Evolutionary conservation across 129 eudicot species (phyloP).

Genomic region (sunflower (Helianthus annuus)): HanXRQr2.0-SUNRISE NC_035439.2:144205925-144206424

Average conservation of each 20-base stretch:
- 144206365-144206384: not conserved
- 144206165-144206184: constrained; percentile 31
- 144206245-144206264: constrained; percentile 39
- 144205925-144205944: constrained; percentile 76
- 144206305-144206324: constrained; percentile 39
- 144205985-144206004: constrained; percentile 42
- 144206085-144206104: constrained; percentile 67
- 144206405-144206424: constrained; percentile 6
- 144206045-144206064: constrained; percentile 53
- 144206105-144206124: constrained; percentile 56
- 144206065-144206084: constrained; percentile 81
- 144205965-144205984: constrained; percentile 80
- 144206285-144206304: constrained; percentile 42
- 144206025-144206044: constrained; percentile 58
- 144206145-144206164: constrained; percentile 44
- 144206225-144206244: constrained; percentile 55
- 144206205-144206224: constrained; percentile 44
- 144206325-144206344: not conserved
- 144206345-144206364: not conserved
- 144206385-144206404: constrained; percentile 8
- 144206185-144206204: constrained; percentile 26
- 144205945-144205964: constrained; percentile 86
- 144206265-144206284: constrained; percentile 38
- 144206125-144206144: constrained; percentile 72
- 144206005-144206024: constrained; percentile 71